Conservation (phyloP, 257 asterid species). For the Coffea canephora region DNA sequence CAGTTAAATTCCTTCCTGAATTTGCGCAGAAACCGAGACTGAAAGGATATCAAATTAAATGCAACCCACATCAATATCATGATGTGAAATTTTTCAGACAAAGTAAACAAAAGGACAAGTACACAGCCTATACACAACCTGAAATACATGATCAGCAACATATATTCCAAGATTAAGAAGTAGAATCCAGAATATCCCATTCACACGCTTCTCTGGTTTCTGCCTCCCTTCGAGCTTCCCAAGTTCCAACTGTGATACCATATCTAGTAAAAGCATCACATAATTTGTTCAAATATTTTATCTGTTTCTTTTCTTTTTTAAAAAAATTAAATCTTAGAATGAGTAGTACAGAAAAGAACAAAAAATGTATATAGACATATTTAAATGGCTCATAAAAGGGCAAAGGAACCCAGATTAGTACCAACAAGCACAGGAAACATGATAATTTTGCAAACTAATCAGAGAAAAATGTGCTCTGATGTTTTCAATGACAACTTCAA, state of each 20-base stretch:
- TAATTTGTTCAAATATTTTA: slow-evolving; percentile 24
- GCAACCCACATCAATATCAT: not conserved
- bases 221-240: slow-evolving; percentile 53
- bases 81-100: not conserved
- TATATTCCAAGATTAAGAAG: slow-evolving; percentile 75
- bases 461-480: not conserved
- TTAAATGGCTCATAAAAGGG: not conserved
- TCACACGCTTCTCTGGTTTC: slow-evolving; percentile 70
- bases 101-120: not conserved
- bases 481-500: not conserved
- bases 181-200: slow-evolving; percentile 89
- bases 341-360: not conserved
- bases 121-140: slow-evolving; percentile 43
- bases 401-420: not conserved
- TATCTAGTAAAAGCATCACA: slow-evolving; percentile 62
- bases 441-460: not conserved
- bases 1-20: slow-evolving; percentile 4
- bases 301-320: not conserved
- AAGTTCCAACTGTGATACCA: slow-evolving; percentile 76
- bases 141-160: slow-evolving; percentile 82
- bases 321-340: not conserved
- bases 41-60: not conserved
- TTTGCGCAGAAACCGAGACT: not conserved
- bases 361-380: not conserved
- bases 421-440: not conserved